These are phyloP conservation scores for Lepidopterella palustris DNA, from an alignment of 495 filamentous ascomycete genomes.

Conservation along the genomic window DNA sequence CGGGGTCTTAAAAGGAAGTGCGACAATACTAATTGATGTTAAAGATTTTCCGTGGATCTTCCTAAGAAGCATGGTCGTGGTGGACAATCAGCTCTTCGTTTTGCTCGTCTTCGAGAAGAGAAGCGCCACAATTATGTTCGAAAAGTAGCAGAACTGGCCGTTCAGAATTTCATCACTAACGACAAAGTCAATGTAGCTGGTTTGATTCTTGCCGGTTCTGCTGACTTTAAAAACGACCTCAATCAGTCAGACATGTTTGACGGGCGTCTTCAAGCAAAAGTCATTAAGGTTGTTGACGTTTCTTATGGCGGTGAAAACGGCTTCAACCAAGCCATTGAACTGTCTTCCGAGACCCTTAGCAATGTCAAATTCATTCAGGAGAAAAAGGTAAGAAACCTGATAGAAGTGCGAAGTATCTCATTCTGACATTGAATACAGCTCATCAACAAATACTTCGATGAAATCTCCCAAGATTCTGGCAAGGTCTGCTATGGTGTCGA, in stretches of 20 bases:
- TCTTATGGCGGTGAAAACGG: slow-evolving; percentile 98
- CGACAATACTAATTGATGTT: background rate
- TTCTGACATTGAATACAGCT: no score
- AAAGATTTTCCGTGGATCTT: slow-evolving; percentile 75
- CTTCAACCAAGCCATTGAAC: slow-evolving; percentile 97
- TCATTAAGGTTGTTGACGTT: slow-evolving; percentile 98
- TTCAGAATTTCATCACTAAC: slow-evolving; percentile 95
- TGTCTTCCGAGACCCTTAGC: slow-evolving; percentile 89
- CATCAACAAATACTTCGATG: slow-evolving; percentile 96
- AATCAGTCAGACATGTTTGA: slow-evolving; percentile 98
- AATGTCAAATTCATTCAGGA: slow-evolving; percentile 99
- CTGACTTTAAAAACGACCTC: slow-evolving; percentile 98
- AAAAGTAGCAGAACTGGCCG: slow-evolving; percentile 94
- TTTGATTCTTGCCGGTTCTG: slow-evolving; percentile 89
- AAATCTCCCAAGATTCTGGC: slow-evolving; percentile 94
- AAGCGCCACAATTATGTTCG: slow-evolving; percentile 99
- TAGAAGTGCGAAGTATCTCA: no score
- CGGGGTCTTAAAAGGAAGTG: no score
- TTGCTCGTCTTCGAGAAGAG: slow-evolving; percentile 97
- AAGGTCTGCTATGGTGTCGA: slow-evolving; percentile 97
- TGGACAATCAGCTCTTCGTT: slow-evolving; percentile 98
- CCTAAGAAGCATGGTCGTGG: slow-evolving; percentile 99
- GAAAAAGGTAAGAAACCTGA: slow-evolving; percentile 75
- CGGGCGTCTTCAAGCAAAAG: slow-evolving; percentile 78
- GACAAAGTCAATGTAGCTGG: slow-evolving; percentile 98